phyloP scores from a whole-genome alignment of 1,284 basidiomycete species.

The Cutaneotrichosporon daszewskae region DNA sequence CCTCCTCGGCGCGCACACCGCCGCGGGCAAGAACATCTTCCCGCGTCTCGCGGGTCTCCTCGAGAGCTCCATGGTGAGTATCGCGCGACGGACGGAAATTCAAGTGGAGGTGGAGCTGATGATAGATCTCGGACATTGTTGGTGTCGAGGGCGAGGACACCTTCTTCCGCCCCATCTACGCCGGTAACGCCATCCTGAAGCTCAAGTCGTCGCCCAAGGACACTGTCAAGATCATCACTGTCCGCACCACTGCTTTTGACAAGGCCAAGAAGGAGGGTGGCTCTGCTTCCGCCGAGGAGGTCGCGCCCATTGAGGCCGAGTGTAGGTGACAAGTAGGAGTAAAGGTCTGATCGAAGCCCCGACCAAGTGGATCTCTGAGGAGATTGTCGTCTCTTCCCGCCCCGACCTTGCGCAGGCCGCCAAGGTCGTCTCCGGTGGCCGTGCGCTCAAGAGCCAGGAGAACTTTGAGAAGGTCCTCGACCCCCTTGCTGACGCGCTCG shows the following conservation, averaged over 20 bases:
- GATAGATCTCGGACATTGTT: conserved; percentile 79
- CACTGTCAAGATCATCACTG: conserved; percentile 88
- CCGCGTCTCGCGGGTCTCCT: conserved; percentile 86
- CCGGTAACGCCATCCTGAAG: conserved; percentile 94
- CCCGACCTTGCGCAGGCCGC: conserved; percentile 86
- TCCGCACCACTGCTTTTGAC: conserved; percentile 89
- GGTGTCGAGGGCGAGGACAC: conserved; percentile 70
- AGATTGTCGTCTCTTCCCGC: conserved; percentile 82
- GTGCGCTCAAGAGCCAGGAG: conserved; percentile 90
- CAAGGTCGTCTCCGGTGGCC: conserved; percentile 89
- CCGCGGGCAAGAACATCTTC: conserved; percentile 65
- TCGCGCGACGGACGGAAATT: background rate
- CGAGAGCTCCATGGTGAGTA: conserved; percentile 59
- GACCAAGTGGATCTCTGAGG: conserved; percentile 75
- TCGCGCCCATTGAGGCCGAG: conserved; percentile 63
- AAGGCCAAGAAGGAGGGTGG: conserved; percentile 56
- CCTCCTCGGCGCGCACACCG: conserved; percentile 73
- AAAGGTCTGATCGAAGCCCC: conserved; percentile 32
- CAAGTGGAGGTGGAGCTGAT: background rate
- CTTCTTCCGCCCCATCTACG: conserved; percentile 93
- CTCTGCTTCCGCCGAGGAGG: conserved; percentile 57
- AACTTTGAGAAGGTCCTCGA: conserved; percentile 84
- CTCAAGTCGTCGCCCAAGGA: conserved; percentile 64
- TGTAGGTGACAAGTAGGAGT: conserved; percentile 44
- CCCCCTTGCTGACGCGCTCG: conserved; percentile 86